Percentiles rank a stretch among this genome's conserved stretches.
These are phyloP conservation scores for Cicer cuneatum DNA, from an alignment of 306 rosid genomes.

Conservation along the genomic window DNA sequence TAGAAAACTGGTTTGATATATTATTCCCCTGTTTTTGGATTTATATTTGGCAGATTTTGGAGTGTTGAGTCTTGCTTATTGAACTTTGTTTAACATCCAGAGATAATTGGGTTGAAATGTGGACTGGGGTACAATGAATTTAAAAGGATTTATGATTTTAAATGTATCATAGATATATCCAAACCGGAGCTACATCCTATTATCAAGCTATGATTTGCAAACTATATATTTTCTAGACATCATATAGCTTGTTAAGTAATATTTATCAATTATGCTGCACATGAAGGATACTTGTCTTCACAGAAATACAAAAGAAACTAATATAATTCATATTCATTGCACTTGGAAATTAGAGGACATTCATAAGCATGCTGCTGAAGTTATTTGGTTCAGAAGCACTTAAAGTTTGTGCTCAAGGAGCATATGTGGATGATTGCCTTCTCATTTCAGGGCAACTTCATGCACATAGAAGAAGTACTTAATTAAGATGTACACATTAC, in stretches of 20 bases:
- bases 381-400: background rate
- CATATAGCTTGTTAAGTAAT: background rate
- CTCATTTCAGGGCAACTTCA: background rate
- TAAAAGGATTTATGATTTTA: background rate
- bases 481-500: background rate
- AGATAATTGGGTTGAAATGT: background rate
- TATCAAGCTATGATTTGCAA: conserved; percentile 9
- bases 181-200: background rate
- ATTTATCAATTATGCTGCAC: background rate
- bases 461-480: too few relatives aligned
- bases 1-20: background rate
- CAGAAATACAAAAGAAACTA: background rate
- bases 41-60: background rate
- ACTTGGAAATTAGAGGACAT: background rate
- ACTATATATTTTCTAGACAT: background rate
- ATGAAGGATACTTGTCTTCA: background rate
- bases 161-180: background rate
- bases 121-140: background rate
- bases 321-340: background rate
- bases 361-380: background rate
- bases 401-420: background rate
- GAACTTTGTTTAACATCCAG: background rate
- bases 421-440: background rate
- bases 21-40: background rate
- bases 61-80: background rate